Percentiles rank a stretch among this genome's conserved stretches.
phyloP scores from a whole-genome alignment of 257 asterid species.

The Solanum chiquidenum region DNA sequence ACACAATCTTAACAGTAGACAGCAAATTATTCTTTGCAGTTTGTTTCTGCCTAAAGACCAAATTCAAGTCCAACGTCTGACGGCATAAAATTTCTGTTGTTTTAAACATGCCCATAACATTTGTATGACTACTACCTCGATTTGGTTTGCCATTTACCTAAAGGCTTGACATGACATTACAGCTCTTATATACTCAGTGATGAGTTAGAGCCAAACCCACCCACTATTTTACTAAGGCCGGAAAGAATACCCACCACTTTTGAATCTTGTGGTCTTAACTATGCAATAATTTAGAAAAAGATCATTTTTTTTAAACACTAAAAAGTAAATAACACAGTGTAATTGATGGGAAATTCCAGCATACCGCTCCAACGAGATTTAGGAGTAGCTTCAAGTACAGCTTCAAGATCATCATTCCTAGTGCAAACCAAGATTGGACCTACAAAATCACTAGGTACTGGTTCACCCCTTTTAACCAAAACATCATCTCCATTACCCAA shows the following conservation, averaged over 20 bases:
- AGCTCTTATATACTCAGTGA: not conserved
- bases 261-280: not conserved
- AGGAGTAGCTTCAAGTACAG: slow-evolving; percentile 82
- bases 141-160: not conserved
- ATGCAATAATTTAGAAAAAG: not conserved
- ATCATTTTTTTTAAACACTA: not conserved
- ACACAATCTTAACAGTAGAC: not conserved
- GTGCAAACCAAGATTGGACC: slow-evolving; percentile 93
- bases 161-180: not conserved
- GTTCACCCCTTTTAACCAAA: slow-evolving; percentile 74
- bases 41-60: not conserved
- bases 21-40: not conserved
- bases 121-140: not conserved
- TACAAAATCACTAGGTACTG: slow-evolving; percentile 64
- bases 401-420: slow-evolving; percentile 84
- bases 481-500: slow-evolving; percentile 83
- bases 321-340: not conserved
- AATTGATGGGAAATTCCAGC: not conserved
- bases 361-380: slow-evolving; percentile 88
- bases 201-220: not conserved
- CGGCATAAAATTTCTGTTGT: not conserved
- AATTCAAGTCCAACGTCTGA: not conserved
- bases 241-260: not conserved
- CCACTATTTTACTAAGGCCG: not conserved
- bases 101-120: not conserved